phyloP scores from a whole-genome alignment of 495 filamentous ascomycete genomes.

The Melanomma pulvis-pyrius region DNA sequence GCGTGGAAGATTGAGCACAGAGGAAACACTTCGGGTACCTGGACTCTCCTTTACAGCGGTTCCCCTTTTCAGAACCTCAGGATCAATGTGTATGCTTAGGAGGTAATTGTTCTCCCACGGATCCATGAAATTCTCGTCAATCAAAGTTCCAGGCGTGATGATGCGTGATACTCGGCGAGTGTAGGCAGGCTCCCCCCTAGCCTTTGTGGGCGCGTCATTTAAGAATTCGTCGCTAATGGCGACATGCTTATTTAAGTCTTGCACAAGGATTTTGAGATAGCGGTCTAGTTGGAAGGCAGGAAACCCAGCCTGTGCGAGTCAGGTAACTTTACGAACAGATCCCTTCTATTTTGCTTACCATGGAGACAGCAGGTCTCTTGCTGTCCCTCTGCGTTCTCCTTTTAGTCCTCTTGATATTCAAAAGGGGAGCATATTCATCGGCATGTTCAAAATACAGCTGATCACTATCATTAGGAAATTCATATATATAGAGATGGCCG shows the following conservation, averaged over 20 bases:
- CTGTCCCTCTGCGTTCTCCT: slow-evolving; percentile 56
- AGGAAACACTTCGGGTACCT: slow-evolving; percentile 36
- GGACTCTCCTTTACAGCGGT: slow-evolving; percentile 39
- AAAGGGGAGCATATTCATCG: slow-evolving; percentile 78
- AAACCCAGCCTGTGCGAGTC: slow-evolving; percentile 70
- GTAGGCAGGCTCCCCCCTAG: slow-evolving; percentile 76
- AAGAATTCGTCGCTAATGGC: slow-evolving; percentile 93
- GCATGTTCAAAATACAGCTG: slow-evolving; percentile 92
- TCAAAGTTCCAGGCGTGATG: slow-evolving; percentile 90
- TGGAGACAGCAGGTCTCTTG: slow-evolving; percentile 60
- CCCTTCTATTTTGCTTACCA: slow-evolving; percentile 56
- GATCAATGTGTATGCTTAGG: slow-evolving; percentile 68
- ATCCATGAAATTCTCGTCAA: slow-evolving; percentile 97
- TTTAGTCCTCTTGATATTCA: slow-evolving; percentile 85
- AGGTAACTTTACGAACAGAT: slow-evolving; percentile 26
- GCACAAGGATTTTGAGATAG: slow-evolving; percentile 87
- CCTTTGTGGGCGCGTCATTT: slow-evolving; percentile 64
- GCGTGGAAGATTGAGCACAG: slow-evolving; percentile 34
- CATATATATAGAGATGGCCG: neutral
- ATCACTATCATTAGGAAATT: slow-evolving; percentile 5
- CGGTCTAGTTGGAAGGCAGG: slow-evolving; percentile 89
- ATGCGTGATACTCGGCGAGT: slow-evolving; percentile 83
- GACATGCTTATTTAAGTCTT: slow-evolving; percentile 86
- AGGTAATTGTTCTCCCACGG: slow-evolving; percentile 90
- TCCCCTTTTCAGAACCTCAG: slow-evolving; percentile 31